Evolutionary conservation across 2,329 filamentous ascomycete species (phyloP), one percentile per base, ranked within the genome.

Genomic region (Hymenoscyphus fraxineus): DNA sequence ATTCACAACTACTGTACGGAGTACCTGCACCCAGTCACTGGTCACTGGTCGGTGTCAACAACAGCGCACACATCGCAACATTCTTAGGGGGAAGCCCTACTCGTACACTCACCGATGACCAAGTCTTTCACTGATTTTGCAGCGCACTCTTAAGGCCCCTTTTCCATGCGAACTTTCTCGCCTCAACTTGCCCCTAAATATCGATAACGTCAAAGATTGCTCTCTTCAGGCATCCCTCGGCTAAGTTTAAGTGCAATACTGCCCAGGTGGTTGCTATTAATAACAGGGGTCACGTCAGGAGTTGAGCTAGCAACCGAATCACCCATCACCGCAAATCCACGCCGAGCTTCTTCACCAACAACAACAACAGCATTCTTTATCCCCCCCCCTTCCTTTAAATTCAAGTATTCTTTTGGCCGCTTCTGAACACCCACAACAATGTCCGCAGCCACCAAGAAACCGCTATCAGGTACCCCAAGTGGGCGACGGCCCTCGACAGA

Each of bases 391-490:
- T 27, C 27, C 27, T 27, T 27, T 27, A 9, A 41, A 16, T 55
- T 22, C 56, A 58, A 63, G 15, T 38, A 13, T 54, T 27, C 31
- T 61, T 47, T 64, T 61, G 44, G 44, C 35, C 44, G 22, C 58
- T 13, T 19, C 40, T 31, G 9, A 61, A 16, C 13, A 56, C 4
- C 38, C 47, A 54, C 65, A 64, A 69, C 56, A 31, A 80, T 80
- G 78, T 80, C 79, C 72, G 74, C 78, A 68, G 75, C 74, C 58
- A 75, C 78, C 67, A 79, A 78, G 71, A 80, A 80, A 70, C 74
- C 78, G 65, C 70, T 72, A 32, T 66, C 66, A 13, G 65, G 69
- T 59, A 66, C 70, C 39, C 60, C 67, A 16, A 31, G 65, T 44
- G 72, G 70, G 40, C 72, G 73, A 41, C 69, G 69, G 64, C 59